Evolutionary conservation across 345 rosid species (phyloP).

Genomic region (Citrus inodora): DNA sequence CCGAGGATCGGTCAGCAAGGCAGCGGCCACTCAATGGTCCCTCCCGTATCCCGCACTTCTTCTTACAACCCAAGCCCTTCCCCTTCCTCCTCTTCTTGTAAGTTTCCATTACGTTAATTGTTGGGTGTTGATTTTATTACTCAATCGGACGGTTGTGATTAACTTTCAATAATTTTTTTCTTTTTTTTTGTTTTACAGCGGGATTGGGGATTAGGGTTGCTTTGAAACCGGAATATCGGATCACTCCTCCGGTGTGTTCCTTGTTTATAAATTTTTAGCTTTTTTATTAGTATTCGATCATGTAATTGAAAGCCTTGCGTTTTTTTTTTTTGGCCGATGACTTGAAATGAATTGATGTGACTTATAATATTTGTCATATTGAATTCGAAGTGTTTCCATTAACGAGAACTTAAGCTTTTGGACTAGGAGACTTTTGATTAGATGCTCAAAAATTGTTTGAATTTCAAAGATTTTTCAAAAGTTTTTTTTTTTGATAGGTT

Average conservation of each 20-base stretch:
- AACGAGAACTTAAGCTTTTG: background rate
- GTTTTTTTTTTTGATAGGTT: background rate
- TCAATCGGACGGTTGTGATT: background rate
- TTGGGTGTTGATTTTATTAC: background rate
- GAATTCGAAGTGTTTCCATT: background rate
- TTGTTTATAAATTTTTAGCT: background rate
- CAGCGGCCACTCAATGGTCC: slow-evolving; percentile 21
- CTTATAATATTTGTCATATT: background rate
- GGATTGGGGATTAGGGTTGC: slow-evolving; percentile 75
- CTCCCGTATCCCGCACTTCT: slow-evolving; percentile 44
- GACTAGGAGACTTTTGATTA: background rate
- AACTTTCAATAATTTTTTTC: background rate
- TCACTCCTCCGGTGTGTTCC: slow-evolving; percentile 70
- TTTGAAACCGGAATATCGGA: slow-evolving; percentile 75
- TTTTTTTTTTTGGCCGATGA: background rate
- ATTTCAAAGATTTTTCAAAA: background rate
- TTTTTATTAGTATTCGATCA: background rate
- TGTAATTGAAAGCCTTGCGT: background rate
- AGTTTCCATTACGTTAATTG: slow-evolving; percentile 11
- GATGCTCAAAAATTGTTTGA: background rate
- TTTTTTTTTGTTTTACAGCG: slow-evolving; percentile 34
- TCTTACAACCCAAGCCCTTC: slow-evolving; percentile 37
- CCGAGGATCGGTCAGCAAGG: slow-evolving; percentile 64
- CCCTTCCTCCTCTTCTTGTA: slow-evolving; percentile 46
- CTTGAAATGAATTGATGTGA: background rate